Evolutionary conservation across 2,329 filamentous ascomycete genomes (phyloP).

Genomic region (Exophiala sp.): DNA sequence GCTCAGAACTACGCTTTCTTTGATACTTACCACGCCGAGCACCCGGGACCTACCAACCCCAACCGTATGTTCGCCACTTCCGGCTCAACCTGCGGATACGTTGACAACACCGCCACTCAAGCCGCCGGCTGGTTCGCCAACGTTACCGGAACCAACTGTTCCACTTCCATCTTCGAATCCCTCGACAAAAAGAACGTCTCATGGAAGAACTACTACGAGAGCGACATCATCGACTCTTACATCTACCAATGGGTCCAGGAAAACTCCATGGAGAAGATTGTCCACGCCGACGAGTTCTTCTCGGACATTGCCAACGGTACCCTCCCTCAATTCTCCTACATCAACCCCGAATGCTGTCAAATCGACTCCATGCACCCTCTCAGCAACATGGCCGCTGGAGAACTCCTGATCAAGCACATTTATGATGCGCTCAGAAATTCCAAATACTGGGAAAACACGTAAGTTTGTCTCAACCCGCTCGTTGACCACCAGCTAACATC

Average conservation of each 20-base stretch:
- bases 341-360: conserved; percentile 37
- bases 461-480: background rate
- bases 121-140: conserved; percentile 18
- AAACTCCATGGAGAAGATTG: conserved; percentile 18
- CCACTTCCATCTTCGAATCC: conserved; percentile 16
- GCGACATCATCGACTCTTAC: conserved; percentile 17
- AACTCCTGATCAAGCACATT: conserved; percentile 20
- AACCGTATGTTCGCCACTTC: conserved; percentile 18
- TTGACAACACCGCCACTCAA: conserved; percentile 17
- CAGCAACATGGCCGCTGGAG: conserved; percentile 23
- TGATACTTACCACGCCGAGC: conserved; percentile 18
- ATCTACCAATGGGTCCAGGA: conserved; percentile 24
- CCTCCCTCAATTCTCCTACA: conserved; percentile 66
- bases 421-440: conserved; percentile 18
- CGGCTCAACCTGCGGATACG: conserved; percentile 16
- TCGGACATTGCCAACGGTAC: conserved; percentile 60
- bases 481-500: background rate
- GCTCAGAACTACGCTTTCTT: conserved; percentile 21
- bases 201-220: conserved; percentile 25
- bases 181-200: conserved; percentile 17
- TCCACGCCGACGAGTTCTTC: conserved; percentile 52
- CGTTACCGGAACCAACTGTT: conserved; percentile 12
- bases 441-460: conserved; percentile 20
- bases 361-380: conserved; percentile 22
- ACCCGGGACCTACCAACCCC: conserved; percentile 19